Percentiles rank a stretch among this genome's conserved stretches.
phyloP scores from a whole-genome alignment of 2,329 filamentous ascomycete genomes.

The Helotiales sp. region DNA sequence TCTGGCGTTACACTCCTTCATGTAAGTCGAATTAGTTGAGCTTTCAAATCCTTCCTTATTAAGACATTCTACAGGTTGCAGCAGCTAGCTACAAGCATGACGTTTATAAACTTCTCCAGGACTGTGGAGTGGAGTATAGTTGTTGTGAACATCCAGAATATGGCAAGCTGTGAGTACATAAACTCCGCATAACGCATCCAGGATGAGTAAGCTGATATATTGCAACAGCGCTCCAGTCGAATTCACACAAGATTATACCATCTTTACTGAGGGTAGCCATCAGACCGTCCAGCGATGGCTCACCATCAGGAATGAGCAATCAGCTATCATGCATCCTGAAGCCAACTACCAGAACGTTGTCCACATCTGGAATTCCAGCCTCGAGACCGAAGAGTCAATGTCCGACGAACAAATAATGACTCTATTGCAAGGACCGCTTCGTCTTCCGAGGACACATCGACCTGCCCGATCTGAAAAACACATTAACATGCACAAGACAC shows the following conservation, averaged over 20 bases:
- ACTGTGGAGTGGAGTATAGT: neutral
- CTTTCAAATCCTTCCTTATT: no score
- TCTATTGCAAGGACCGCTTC: neutral
- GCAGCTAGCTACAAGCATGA: neutral
- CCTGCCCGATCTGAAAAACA: no score
- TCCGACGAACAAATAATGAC: neutral
- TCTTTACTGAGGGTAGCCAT: neutral
- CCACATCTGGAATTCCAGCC: neutral
- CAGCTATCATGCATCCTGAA: neutral
- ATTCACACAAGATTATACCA: neutral
- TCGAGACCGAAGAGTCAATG: neutral
- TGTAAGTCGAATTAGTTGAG: neutral
- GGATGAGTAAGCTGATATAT: neutral
- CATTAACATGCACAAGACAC: neutral
- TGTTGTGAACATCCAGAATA: neutral
- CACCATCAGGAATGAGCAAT: neutral
- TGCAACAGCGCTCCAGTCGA: neutral
- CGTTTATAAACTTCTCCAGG: neutral
- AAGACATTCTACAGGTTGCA: neutral
- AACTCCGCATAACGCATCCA: neutral
- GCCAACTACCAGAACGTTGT: neutral
- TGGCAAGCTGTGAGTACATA: neutral
- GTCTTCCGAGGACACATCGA: neutral
- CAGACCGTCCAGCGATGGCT: neutral
- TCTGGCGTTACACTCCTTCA: neutral